Conservation (phyloP, 768 basidiomycete species). For the Boletus rufocinnamomeus region DNA sequence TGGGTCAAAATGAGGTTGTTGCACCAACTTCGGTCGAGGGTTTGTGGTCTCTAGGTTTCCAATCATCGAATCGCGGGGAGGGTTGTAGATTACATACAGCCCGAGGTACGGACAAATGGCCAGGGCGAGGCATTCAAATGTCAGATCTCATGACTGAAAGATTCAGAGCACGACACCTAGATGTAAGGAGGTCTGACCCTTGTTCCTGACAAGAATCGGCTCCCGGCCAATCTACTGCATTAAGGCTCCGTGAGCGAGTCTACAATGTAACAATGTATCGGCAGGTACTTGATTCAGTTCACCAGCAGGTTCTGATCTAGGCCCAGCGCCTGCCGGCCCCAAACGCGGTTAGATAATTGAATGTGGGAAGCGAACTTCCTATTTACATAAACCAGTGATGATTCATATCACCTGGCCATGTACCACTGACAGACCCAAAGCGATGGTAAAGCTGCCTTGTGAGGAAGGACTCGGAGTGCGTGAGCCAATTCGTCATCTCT, state of each 20-base stretch:
- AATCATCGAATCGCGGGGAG: not conserved
- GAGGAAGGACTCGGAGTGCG: not conserved
- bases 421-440: too few relatives aligned
- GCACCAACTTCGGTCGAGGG: not conserved
- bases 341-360: not conserved
- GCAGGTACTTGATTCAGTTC: not conserved
- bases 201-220: not conserved
- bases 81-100: not conserved
- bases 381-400: not conserved
- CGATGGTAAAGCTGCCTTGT: too few relatives aligned
- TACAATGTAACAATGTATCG: not conserved
- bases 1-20: not conserved
- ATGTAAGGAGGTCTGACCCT: not conserved
- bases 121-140: not conserved
- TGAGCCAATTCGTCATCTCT: not conserved
- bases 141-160: not conserved
- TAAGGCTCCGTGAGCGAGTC: not conserved
- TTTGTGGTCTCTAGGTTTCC: not conserved
- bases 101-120: not conserved
- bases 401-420: not conserved
- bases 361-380: not conserved
- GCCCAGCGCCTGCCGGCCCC: not conserved
- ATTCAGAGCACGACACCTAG: not conserved
- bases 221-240: not conserved
- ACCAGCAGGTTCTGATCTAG: not conserved